Evolutionary conservation across 331 rosid genomes (phyloP).

Genomic region (Rhamnella rubrinervis): DNA sequence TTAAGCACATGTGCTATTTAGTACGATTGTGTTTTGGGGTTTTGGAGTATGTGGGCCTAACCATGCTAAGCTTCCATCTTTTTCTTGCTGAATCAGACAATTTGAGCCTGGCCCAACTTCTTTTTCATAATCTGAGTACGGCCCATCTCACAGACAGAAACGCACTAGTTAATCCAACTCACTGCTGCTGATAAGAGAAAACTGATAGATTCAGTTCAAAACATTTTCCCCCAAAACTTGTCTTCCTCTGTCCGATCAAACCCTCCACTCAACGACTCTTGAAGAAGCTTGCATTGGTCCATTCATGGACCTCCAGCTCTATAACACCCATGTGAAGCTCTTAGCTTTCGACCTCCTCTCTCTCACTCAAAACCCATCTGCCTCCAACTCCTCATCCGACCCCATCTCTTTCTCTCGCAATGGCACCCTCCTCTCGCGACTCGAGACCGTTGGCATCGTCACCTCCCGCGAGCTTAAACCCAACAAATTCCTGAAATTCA

Average conservation of each 20-base stretch:
- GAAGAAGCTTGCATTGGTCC: neutral
- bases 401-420: constrained; percentile 38
- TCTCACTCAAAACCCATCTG: constrained; percentile 38
- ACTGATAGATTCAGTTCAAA: neutral
- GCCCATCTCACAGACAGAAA: too few relatives aligned
- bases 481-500: constrained; percentile 48
- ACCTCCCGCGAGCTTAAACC: constrained; percentile 55
- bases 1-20: too few relatives aligned
- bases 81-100: too few relatives aligned
- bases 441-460: constrained; percentile 60
- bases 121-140: too few relatives aligned
- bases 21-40: too few relatives aligned
- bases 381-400: constrained; percentile 24
- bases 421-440: constrained; percentile 44
- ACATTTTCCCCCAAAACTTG: neutral
- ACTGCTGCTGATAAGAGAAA: too few relatives aligned
- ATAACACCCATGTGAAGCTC: constrained; percentile 66
- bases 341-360: constrained; percentile 67
- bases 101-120: too few relatives aligned
- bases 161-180: too few relatives aligned
- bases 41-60: too few relatives aligned
- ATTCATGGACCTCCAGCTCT: constrained; percentile 25
- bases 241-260: neutral
- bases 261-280: neutral
- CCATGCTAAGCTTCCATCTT: too few relatives aligned